These are phyloP conservation scores for Teratosphaeria nubilosa DNA, from an alignment of 2,329 filamentous ascomycete genomes.

Conservation along the genomic window DNA sequence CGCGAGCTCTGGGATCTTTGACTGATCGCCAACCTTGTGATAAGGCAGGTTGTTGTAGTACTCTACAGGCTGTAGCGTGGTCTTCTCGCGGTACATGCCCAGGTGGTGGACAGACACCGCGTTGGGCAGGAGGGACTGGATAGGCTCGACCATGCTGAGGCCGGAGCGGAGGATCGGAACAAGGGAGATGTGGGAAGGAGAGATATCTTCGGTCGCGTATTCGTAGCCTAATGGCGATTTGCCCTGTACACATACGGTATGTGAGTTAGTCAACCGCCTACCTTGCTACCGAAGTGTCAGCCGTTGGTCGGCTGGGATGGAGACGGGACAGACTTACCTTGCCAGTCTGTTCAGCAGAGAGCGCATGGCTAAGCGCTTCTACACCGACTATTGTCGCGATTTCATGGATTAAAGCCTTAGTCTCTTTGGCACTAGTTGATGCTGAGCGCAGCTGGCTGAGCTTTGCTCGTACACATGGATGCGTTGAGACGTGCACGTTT, in stretches of 20 bases:
- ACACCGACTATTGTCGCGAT: conserved; percentile 73
- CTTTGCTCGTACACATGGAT: conserved; percentile 81
- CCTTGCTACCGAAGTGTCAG: conserved; percentile 12
- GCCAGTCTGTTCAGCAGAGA: conserved; percentile 49
- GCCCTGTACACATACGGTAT: conserved; percentile 42
- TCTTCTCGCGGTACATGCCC: conserved; percentile 84
- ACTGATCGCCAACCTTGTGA: conserved; percentile 41
- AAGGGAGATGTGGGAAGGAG: conserved; percentile 61
- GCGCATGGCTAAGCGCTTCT: conserved; percentile 61
- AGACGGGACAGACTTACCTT: conserved; percentile 44
- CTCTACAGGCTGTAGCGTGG: conserved; percentile 79
- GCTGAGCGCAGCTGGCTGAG: conserved; percentile 78
- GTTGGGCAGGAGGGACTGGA: conserved; percentile 70
- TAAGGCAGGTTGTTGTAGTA: conserved; percentile 97
- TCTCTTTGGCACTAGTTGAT: conserved; percentile 59
- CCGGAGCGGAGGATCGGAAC: conserved; percentile 91
- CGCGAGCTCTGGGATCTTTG: conserved; percentile 50
- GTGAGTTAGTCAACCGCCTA: conserved; percentile 5
- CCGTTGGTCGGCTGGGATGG: conserved; percentile 10
- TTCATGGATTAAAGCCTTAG: conserved; percentile 73
- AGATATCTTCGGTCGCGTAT: conserved; percentile 56
- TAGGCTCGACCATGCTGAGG: conserved; percentile 78
- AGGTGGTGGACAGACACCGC: conserved; percentile 84
- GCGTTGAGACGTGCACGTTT: conserved; percentile 65
- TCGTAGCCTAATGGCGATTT: conserved; percentile 67